Evolutionary conservation across 140 eudicot species (phyloP).

Genomic region (Oenanthe javanica): DNA sequence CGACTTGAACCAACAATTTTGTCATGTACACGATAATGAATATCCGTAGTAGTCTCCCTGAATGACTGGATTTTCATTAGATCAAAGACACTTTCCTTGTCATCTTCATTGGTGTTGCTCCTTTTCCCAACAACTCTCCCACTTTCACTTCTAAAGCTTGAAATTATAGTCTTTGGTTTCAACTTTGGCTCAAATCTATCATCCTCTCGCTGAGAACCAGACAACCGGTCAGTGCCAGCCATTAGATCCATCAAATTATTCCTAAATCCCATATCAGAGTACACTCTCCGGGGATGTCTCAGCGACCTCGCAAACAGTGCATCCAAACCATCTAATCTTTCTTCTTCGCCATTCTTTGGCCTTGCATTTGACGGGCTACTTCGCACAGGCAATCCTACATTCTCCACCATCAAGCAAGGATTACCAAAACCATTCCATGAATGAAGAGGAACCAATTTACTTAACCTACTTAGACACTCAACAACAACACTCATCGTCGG

Average conservation of each 20-base stretch:
- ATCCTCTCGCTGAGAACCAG: constrained; percentile 16
- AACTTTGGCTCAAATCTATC: constrained; percentile 18
- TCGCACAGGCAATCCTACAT: constrained; percentile 58
- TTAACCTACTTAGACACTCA: constrained; percentile 51
- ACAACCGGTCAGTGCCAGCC: constrained; percentile 41
- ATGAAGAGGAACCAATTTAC: constrained; percentile 57
- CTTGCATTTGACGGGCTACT: constrained; percentile 15
- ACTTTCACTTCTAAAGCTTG: constrained; percentile 41
- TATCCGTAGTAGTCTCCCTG: constrained; percentile 20
- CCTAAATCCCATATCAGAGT: constrained; percentile 78
- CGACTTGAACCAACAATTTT: constrained; percentile 24
- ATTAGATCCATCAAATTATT: constrained; percentile 81
- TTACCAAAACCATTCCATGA: constrained; percentile 75
- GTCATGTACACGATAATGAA: constrained; percentile 17
- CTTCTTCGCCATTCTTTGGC: constrained; percentile 22
- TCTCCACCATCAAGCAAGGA: constrained; percentile 96
- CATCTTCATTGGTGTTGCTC: constrained; percentile 3
- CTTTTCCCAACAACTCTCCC: constrained; percentile 15
- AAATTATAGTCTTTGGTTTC: constrained; percentile 24
- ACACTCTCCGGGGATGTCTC: constrained; percentile 59
- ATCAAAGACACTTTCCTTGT: constrained; percentile 11
- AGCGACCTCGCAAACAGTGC: constrained; percentile 19
- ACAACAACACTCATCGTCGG: constrained; percentile 85
- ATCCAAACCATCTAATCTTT: constrained; percentile 28
- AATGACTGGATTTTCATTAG: constrained; percentile 25